Evolutionary conservation across 2,329 filamentous ascomycete species (phyloP), one percentile per base, ranked within the genome.

Genomic region (Ustilaginoidea virens): DNA sequence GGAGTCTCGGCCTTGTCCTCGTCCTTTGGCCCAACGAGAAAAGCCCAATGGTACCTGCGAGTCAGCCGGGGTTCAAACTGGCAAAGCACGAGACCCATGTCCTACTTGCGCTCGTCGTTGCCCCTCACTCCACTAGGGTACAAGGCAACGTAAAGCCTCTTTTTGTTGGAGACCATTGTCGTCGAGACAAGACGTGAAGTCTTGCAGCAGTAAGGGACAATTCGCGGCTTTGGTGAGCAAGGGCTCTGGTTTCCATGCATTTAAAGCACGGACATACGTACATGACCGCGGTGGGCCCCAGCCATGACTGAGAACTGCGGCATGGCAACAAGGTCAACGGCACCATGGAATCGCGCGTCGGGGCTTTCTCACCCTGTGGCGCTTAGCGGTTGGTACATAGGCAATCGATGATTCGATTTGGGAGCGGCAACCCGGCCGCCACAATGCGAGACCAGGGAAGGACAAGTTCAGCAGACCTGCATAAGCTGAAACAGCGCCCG

Each of bases 131-230:
- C 42, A 24, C 41, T 46, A 4, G 43, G 45, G 25, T 49, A 51
- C 1, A 52, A 35, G 7, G 46, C 48, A 29, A 51, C 34, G 27
- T 52, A 51, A 9, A 53, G 39, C 5, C 48, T 39, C 10, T 44
- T 43, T 34, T 47, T 48, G 32, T 45, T 39, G 15, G 15, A 36
- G 20, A 25, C 31, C 41, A 41, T 39, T 10, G 6, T 20, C 16
- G 25, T 26, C 7, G 16, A 26, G 25, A 19, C 23, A 5, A 15
- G 23, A 16, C 13, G 12, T n/a, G n/a, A 15, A 10, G 16, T 4
- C 5, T 25, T 16, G 4, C 7, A 25, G 11, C 23, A 8, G 1
- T 25, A 14, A 25, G 2, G 12, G 6, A 25, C n/a, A 25, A 16
- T 15, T 16, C n/a, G 11, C 7, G 23, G 12, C 13, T 25, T 8